Conservation (phyloP, 352 stramenopile genomes). For the Phytopythium montanum region DNA sequence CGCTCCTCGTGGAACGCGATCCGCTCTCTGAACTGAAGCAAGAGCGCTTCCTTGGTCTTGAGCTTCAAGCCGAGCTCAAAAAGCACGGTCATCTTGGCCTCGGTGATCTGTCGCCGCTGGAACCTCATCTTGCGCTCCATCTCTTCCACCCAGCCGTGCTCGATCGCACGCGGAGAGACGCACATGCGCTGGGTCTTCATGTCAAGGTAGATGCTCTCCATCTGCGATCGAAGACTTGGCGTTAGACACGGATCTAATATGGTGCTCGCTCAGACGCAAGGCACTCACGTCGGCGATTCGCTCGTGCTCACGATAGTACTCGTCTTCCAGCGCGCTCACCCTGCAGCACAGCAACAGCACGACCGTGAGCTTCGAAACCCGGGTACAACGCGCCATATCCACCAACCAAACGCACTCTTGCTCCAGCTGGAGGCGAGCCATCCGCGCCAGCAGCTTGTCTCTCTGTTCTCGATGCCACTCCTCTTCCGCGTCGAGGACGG, state of each 20-base stretch:
- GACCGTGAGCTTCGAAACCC: not conserved
- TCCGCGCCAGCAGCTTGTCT: slow-evolving; percentile 44
- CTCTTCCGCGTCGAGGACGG: slow-evolving; percentile 61
- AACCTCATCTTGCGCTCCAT: slow-evolving; percentile 74
- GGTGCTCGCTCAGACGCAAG: not conserved
- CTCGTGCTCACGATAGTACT: slow-evolving; percentile 59
- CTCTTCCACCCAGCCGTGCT: slow-evolving; percentile 79
- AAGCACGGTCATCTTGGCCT: slow-evolving; percentile 48
- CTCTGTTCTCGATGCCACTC: slow-evolving; percentile 59
- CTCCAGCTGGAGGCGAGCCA: slow-evolving; percentile 52
- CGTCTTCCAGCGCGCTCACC: slow-evolving; percentile 56
- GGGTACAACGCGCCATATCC: not conserved
- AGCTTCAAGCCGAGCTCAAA: slow-evolving; percentile 58
- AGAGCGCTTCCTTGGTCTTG: slow-evolving; percentile 46
- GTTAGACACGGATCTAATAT: not conserved
- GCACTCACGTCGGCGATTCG: slow-evolving; percentile 54
- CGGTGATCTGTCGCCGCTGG: slow-evolving; percentile 56
- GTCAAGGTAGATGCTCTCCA: slow-evolving; percentile 79
- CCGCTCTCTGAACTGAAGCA: slow-evolving; percentile 25
- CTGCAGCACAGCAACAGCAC: slow-evolving; percentile 13
- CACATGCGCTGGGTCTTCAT: slow-evolving; percentile 75
- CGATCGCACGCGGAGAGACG: slow-evolving; percentile 70
- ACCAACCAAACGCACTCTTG: slow-evolving; percentile 32
- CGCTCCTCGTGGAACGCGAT: slow-evolving; percentile 46
- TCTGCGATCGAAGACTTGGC: slow-evolving; percentile 19